Percentiles rank a stretch among this genome's conserved stretches.
Conservation (phyloP, 805 yeast genomes). For the Candida ponderosae region DNA sequence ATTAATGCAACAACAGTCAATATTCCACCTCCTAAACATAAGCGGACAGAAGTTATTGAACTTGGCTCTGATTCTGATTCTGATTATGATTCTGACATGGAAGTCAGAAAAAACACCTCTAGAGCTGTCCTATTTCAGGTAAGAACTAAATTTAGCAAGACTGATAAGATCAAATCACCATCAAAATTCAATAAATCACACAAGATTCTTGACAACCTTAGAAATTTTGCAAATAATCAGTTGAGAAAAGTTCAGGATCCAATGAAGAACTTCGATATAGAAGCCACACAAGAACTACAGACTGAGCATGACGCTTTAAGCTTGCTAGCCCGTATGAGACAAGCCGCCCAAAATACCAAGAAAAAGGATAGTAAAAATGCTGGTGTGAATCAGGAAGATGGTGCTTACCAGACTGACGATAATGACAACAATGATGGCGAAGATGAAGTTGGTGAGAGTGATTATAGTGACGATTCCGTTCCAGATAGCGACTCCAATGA, state of each 20-base stretch:
- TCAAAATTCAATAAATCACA: not conserved
- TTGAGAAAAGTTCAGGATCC: not conserved
- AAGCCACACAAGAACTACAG: not conserved
- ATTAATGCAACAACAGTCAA: no score
- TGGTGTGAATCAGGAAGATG: slow-evolving; percentile 5
- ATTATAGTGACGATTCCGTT: slow-evolving; percentile 14
- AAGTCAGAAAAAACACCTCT: slow-evolving; percentile 13
- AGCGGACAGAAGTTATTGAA: slow-evolving; percentile 4
- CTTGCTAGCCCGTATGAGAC: not conserved
- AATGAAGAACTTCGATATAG: not conserved
- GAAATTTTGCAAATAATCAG: not conserved
- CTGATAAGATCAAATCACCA: slow-evolving; percentile 5
- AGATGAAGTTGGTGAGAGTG: slow-evolving; percentile 15
- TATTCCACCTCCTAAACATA: not conserved
- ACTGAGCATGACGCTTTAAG: not conserved
- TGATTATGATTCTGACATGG: slow-evolving; percentile 15
- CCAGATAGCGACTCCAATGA: slow-evolving; percentile 9
- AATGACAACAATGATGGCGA: slow-evolving; percentile 6
- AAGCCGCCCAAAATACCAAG: slow-evolving; percentile 1
- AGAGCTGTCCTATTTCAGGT: slow-evolving; percentile 27
- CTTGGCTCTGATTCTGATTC: slow-evolving; percentile 16
- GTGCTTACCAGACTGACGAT: slow-evolving; percentile 5
- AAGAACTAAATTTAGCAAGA: slow-evolving; percentile 26
- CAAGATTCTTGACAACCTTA: no score
- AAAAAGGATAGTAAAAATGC: slow-evolving; percentile 20